A percentile compares a stretch with the other conserved stretches of the same genome.
Evolutionary conservation across 2,329 filamentous ascomycete species (phyloP).

Genomic region (Fusarium dimerum): DNA sequence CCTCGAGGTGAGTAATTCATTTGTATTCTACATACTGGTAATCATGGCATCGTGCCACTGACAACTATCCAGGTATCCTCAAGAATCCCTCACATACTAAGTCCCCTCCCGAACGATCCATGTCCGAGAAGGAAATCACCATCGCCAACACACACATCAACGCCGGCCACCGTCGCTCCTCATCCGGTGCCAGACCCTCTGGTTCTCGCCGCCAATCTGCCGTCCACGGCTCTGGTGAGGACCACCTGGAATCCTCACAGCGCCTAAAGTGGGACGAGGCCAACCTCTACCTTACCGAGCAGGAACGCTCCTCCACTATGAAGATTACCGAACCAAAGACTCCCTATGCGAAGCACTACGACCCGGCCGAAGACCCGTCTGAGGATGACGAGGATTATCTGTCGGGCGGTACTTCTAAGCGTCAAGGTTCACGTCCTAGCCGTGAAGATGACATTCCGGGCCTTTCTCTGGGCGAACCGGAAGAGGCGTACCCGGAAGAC

Average conservation of each 20-base stretch:
- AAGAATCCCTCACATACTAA: conserved; percentile 77
- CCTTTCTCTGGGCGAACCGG: conserved; percentile 88
- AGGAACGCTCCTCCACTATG: conserved; percentile 94
- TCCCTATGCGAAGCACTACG: conserved; percentile 89
- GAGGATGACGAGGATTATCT: conserved; percentile 66
- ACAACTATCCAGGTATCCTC: conserved; percentile 74
- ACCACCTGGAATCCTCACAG: conserved; percentile 58
- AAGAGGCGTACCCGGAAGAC: conserved; percentile 65
- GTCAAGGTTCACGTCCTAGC: conserved; percentile 40
- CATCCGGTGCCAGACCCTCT: conserved; percentile 61
- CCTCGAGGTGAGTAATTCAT: conserved; percentile 44
- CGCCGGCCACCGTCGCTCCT: conserved; percentile 85
- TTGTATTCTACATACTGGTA: background rate
- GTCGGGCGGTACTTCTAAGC: conserved; percentile 30
- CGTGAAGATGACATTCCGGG: conserved; percentile 81
- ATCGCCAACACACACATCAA: conserved; percentile 94
- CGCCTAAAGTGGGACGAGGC: conserved; percentile 98
- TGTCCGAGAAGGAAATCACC: conserved; percentile 82
- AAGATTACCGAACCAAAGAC: conserved; percentile 99
- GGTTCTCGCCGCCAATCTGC: conserved; percentile 74
- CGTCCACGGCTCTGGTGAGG: conserved; percentile 38
- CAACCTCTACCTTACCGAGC: conserved; percentile 95
- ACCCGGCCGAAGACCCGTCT: conserved; percentile 83
- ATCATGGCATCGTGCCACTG: conserved; percentile 1
- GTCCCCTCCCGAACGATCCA: conserved; percentile 50